Percentiles rank a stretch among this genome's conserved stretches.
Conservation (phyloP, 148 eudicot genomes). For the Rhododendron simsii region DNA sequence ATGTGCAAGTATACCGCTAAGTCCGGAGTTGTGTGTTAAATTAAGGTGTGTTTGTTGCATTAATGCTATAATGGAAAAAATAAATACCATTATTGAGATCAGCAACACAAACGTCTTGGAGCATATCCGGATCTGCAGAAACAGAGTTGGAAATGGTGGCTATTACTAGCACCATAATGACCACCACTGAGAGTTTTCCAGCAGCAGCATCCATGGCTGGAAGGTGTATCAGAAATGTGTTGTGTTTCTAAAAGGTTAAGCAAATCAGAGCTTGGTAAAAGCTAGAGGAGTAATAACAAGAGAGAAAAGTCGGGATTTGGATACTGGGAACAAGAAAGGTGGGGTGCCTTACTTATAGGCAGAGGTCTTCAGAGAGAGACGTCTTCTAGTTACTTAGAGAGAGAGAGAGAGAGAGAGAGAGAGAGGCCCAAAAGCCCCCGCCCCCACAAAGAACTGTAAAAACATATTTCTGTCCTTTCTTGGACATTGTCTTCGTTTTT, state of each 20-base stretch:
- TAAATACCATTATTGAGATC: constrained; percentile 24
- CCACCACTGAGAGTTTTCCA: not conserved
- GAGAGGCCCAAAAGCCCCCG: not conserved
- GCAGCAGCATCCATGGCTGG: constrained; percentile 1
- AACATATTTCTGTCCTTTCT: too few relatives aligned
- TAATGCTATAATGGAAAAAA: too few relatives aligned
- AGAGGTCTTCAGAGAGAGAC: not conserved
- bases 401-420: not conserved
- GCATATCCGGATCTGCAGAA: constrained; percentile 43
- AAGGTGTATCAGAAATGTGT: not conserved
- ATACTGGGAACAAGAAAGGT: too few relatives aligned
- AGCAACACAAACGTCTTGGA: constrained; percentile 23
- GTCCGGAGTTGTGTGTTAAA: too few relatives aligned
- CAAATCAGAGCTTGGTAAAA: not conserved
- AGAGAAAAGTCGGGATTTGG: too few relatives aligned
- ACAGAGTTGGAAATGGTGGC: constrained; percentile 11
- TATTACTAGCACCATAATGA: constrained; percentile 4
- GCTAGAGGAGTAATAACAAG: too few relatives aligned
- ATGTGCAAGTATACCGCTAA: too few relatives aligned
- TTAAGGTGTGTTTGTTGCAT: too few relatives aligned
- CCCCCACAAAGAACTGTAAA: too few relatives aligned
- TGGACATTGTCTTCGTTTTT: too few relatives aligned
- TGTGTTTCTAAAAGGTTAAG: not conserved
- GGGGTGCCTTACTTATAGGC: constrained; percentile 3
- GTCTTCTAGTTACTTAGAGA: not conserved